Percentiles rank a stretch among this genome's conserved stretches.
Evolutionary conservation across 108 stramenopile species (phyloP).

Genomic region (Mediolabrus comicus): DNA sequence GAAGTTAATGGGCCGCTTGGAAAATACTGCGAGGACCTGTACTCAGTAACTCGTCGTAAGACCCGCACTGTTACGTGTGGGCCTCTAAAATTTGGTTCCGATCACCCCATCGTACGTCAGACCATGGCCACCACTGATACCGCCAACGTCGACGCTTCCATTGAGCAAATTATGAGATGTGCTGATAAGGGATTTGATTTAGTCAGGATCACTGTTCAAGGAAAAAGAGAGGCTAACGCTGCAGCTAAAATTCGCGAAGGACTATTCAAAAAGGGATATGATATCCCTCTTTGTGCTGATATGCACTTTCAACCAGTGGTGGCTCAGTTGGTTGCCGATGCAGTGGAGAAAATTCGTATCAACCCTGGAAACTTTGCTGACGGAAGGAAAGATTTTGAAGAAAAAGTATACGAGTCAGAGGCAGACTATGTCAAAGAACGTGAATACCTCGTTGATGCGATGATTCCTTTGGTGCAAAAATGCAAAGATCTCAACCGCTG

Average conservation of each 20-base stretch:
- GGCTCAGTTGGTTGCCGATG: conserved; percentile 91
- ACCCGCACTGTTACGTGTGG: conserved; percentile 86
- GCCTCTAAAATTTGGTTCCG: conserved; percentile 92
- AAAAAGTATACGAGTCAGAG: conserved; percentile 91
- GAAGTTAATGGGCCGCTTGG: conserved; percentile 64
- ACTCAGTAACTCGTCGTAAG: conserved; percentile 69
- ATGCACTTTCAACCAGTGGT: conserved; percentile 97
- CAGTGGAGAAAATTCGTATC: conserved; percentile 96
- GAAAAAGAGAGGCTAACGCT: conserved; percentile 88
- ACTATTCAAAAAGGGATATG: conserved; percentile 89
- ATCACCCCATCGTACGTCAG: conserved; percentile 95
- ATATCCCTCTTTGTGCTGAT: conserved; percentile 96
- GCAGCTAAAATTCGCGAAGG: conserved; percentile 84
- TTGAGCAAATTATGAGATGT: conserved; percentile 95
- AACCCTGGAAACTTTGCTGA: conserved; percentile 98
- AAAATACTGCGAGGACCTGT: conserved; percentile 86
- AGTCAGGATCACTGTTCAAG: conserved; percentile 95
- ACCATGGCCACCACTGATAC: conserved; percentile 98
- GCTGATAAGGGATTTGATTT: conserved; percentile 93
- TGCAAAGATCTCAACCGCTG: conserved; percentile 90
- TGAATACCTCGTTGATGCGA: conserved; percentile 79
- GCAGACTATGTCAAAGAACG: conserved; percentile 80
- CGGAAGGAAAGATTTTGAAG: conserved; percentile 91
- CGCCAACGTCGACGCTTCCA: conserved; percentile 90
- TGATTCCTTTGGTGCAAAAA: conserved; percentile 90